Evolutionary conservation across 2,329 filamentous ascomycete species (phyloP), one percentile per base, ranked within the genome.

Genomic region (Cercospora sesami): DNA sequence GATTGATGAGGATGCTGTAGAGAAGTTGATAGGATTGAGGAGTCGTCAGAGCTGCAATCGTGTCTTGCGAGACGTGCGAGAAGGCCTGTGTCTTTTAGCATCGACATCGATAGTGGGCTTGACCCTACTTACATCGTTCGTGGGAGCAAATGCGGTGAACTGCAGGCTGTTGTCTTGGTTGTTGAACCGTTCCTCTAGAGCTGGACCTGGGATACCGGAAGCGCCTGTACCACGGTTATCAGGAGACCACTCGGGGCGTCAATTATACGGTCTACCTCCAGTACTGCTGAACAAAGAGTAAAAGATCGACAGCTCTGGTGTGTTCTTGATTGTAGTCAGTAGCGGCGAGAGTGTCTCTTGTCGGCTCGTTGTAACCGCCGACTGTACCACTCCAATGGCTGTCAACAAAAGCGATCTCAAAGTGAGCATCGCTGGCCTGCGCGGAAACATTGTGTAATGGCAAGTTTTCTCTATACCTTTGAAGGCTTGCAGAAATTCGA

Each of bases 121-220:
- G 16, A 18, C 12, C 36, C 28, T 21, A 60, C 64, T 65, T 30
- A 70, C 68, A 21, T 67, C 10, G 21, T 70, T 70, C 3, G 70
- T 70, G 2, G 70, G 66, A 16, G 68, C 68, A n/a, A 72, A 69
- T 21, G 64, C 60, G 1, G 68, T 72, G 45, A 65, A 72, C 5
- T 67, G 30, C 10, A 67, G 39, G 26, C 59, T 51, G 10, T 26
- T 66, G 3, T 33, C 30, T 5, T 63, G 67, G 31, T 68, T 58
- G 33, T 72, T 70, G 70, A 72, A 70, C 30, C 68, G 64, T 53
- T 72, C 70, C 28, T 70, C 66, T 10, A 72, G 60, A 5, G 36
- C 66, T 4, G 68, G 64, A 7, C 68, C 68, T 21, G 68, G 68
- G 12, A 53, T 63, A 12, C 68, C 68, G 5, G 66, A 68, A 5